Evolutionary conservation across 441 rosid species (phyloP).

Genomic region (Gossypium davidsonii): DNA sequence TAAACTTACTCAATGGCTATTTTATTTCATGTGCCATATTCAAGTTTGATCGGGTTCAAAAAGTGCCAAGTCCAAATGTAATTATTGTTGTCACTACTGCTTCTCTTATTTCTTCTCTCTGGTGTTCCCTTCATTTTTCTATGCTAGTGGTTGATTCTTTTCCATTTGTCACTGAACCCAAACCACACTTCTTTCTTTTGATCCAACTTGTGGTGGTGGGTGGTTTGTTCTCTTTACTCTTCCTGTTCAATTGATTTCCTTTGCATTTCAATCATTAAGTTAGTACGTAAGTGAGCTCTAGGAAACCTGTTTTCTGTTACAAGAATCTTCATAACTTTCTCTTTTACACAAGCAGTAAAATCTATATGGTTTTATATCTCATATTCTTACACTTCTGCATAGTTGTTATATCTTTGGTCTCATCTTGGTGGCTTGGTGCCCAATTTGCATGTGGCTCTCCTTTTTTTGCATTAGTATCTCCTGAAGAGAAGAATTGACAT

Average conservation of each 20-base stretch:
- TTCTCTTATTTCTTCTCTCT: neutral
- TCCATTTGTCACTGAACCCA: neutral
- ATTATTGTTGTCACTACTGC: neutral
- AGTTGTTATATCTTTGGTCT: neutral
- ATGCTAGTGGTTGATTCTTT: neutral
- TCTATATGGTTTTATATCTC: neutral
- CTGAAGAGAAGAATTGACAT: conserved; percentile 15
- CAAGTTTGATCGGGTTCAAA: neutral
- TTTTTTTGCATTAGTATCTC: conserved; percentile 16
- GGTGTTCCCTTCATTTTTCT: neutral
- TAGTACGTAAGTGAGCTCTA: neutral
- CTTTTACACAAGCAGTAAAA: neutral
- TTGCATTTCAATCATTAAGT: neutral
- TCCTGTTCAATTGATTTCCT: neutral
- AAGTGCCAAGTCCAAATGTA: neutral
- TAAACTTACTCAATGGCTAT: neutral
- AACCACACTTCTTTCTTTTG: neutral
- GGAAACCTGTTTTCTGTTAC: neutral
- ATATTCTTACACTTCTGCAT: neutral
- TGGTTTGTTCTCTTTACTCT: neutral
- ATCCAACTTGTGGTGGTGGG: neutral
- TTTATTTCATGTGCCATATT: neutral
- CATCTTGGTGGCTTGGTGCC: conserved; percentile 4
- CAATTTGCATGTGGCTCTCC: conserved; percentile 10
- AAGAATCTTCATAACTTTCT: neutral